Conservation (phyloP, 192 early-diverging fungal species). For the Paraglomus occultum region DNA sequence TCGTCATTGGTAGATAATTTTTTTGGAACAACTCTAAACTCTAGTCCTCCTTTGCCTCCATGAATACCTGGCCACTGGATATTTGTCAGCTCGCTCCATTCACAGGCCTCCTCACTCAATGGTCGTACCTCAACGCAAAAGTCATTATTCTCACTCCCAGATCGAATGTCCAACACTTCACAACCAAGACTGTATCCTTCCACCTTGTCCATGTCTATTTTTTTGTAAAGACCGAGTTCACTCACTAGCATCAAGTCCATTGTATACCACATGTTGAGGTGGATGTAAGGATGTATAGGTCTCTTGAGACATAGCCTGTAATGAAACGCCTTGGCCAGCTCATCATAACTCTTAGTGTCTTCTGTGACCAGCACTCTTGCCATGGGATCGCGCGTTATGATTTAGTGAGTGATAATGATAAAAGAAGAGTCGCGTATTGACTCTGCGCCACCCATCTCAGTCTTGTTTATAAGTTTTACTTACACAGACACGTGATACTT, state of each 20-base stretch:
- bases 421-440: too few species aligned
- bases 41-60: slow-evolving; percentile 26
- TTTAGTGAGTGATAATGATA: too few species aligned
- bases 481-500: too few species aligned
- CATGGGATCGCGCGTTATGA: too few species aligned
- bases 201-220: slow-evolving; percentile 8
- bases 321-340: slow-evolving; percentile 18
- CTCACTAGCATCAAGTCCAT: slow-evolving; percentile 28
- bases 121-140: slow-evolving; percentile 23
- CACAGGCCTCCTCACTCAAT: slow-evolving; percentile 19
- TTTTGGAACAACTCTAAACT: slow-evolving; percentile 1
- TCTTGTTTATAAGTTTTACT: too few species aligned
- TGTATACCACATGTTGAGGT: slow-evolving; percentile 28
- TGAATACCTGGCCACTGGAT: slow-evolving; percentile 25
- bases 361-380: slow-evolving; percentile 4
- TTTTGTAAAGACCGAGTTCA: slow-evolving; percentile 27
- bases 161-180: slow-evolving; percentile 11
- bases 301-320: slow-evolving; percentile 17
- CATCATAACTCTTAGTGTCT: not conserved
- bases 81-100: slow-evolving; percentile 21
- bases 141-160: not conserved
- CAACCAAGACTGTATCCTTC: slow-evolving; percentile 21
- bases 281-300: slow-evolving; percentile 25
- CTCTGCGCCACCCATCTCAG: too few species aligned
- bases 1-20: too few species aligned